Percentiles rank a stretch among this genome's conserved stretches.
These are phyloP conservation scores for Plasmopara viticola DNA, from an alignment of 352 stramenopile species.

Conservation along the genomic window DNA sequence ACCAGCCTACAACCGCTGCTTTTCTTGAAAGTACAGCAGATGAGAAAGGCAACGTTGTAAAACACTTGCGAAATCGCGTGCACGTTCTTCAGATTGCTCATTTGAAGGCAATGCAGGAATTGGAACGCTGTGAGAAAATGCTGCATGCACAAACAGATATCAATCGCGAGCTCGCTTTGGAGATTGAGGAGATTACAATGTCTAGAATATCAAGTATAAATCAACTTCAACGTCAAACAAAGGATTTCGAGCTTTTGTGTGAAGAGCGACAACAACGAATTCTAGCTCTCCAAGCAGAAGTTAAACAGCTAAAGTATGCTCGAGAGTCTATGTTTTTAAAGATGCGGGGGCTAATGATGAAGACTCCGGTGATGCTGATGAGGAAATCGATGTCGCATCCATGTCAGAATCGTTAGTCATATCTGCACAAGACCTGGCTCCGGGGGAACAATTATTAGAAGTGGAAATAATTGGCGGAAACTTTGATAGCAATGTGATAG, in stretches of 20 bases:
- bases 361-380: conserved; percentile 26
- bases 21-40: conserved; percentile 10
- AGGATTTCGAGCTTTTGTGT: conserved; percentile 79
- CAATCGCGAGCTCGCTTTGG: conserved; percentile 87
- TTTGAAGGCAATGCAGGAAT: conserved; percentile 85
- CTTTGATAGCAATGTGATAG: conserved; percentile 67
- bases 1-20: conserved; percentile 10
- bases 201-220: conserved; percentile 63
- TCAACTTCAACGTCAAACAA: conserved; percentile 72
- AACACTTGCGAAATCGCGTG: conserved; percentile 67
- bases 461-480: conserved; percentile 73
- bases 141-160: conserved; percentile 92
- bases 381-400: conserved; percentile 41
- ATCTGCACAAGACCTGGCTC: conserved; percentile 46
- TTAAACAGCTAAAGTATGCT: conserved; percentile 82
- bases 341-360: conserved; percentile 18
- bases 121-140: conserved; percentile 92
- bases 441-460: conserved; percentile 90
- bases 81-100: conserved; percentile 88
- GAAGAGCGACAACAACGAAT: conserved; percentile 82
- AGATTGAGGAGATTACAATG: conserved; percentile 85
- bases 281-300: conserved; percentile 79
- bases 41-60: conserved; percentile 33
- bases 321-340: conserved; percentile 41
- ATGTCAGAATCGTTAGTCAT: conserved; percentile 65